Evolutionary conservation across 139 green algal genomes (phyloP).

Genomic region (Coelastrella sp.): DNA sequence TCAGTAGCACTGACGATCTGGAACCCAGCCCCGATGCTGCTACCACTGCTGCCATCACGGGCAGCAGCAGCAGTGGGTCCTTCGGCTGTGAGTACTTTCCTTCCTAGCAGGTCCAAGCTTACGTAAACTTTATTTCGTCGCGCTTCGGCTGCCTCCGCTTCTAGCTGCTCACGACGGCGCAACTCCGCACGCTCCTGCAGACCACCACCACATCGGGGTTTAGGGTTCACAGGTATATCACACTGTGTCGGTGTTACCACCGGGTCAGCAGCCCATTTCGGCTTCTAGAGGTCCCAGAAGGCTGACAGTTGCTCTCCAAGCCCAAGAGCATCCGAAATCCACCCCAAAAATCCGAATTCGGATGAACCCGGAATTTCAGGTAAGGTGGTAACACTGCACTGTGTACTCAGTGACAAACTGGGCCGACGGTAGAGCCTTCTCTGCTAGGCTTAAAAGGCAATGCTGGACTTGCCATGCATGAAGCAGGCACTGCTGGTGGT

Average conservation of each 20-base stretch:
- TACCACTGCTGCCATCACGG: not conserved
- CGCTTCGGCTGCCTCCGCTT: slow-evolving; percentile 76
- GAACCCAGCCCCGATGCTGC: not conserved
- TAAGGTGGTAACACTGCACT: too few species aligned
- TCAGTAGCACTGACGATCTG: slow-evolving; percentile 7
- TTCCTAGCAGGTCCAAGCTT: slow-evolving; percentile 89
- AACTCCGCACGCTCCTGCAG: slow-evolving; percentile 79
- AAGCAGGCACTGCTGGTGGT: too few species aligned
- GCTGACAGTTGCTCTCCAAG: too few species aligned
- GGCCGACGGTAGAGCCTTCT: too few species aligned
- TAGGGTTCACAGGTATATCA: not conserved
- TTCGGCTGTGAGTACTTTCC: slow-evolving; percentile 64
- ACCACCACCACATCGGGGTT: too few species aligned
- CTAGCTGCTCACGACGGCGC: slow-evolving; percentile 56
- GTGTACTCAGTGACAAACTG: too few species aligned
- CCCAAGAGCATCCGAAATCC: too few species aligned
- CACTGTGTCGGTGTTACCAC: not conserved
- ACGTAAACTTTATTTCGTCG: slow-evolving; percentile 72
- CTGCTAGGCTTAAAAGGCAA: too few species aligned
- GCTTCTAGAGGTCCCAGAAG: too few species aligned
- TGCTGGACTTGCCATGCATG: too few species aligned
- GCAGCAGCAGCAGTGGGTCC: not conserved
- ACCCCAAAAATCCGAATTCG: too few species aligned
- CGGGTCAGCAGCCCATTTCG: not conserved
- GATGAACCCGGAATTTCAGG: too few species aligned